These are phyloP conservation scores for Umbilicaria muhlenbergii DNA, from an alignment of 495 filamentous ascomycete genomes.

Conservation along the genomic window DNA sequence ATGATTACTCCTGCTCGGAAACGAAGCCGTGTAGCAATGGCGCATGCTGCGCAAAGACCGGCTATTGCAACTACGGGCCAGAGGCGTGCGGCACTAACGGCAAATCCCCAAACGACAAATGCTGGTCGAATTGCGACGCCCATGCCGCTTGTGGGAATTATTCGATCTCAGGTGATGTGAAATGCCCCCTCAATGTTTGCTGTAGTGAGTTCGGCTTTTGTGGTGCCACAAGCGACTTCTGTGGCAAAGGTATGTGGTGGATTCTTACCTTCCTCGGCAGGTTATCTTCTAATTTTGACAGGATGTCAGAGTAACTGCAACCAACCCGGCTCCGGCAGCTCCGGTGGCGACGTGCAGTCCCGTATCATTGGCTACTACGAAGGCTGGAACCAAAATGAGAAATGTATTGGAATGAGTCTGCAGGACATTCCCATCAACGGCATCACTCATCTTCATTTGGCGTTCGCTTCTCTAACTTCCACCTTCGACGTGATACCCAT, in stretches of 20 bases:
- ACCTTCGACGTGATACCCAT: too few relatives aligned
- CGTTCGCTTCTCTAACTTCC: too few relatives aligned
- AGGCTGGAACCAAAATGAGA: constrained; percentile 2
- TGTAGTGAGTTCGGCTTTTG: constrained; percentile 18
- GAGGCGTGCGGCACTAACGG: constrained; percentile 9
- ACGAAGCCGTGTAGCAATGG: constrained; percentile 3
- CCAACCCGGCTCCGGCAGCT: constrained; percentile 2
- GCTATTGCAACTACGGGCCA: constrained; percentile 8
- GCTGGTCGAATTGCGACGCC: constrained; percentile 16
- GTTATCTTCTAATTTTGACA: too few relatives aligned
- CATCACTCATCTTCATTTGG: too few relatives aligned
- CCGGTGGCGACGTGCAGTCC: constrained; percentile 2
- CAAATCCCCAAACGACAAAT: background rate
- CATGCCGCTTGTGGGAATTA: constrained; percentile 20
- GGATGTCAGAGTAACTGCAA: constrained; percentile 13
- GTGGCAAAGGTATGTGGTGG: constrained; percentile 14
- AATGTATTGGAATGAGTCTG: constrained; percentile 3
- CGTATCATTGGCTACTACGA: constrained; percentile 16
- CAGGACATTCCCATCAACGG: too few relatives aligned
- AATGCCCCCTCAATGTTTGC: constrained; percentile 20
- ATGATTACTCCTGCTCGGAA: background rate
- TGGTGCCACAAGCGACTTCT: constrained; percentile 31
- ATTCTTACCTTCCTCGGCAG: too few relatives aligned
- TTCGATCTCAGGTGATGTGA: constrained; percentile 7
- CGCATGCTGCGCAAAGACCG: constrained; percentile 9